phyloP scores from a whole-genome alignment of 129 eudicot species.

The Chrysanthemum makinoi region DNA sequence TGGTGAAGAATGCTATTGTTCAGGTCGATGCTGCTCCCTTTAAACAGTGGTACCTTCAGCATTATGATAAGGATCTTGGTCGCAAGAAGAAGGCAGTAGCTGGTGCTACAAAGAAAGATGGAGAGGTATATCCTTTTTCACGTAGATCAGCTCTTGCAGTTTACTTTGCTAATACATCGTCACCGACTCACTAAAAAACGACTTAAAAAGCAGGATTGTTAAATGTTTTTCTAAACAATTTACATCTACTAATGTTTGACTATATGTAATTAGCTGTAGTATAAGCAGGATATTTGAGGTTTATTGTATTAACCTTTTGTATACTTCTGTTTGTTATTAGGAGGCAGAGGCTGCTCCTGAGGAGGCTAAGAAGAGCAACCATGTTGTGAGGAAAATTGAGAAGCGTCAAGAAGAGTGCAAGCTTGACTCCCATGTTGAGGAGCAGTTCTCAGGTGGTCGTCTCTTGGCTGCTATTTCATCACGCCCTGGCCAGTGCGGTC shows the following conservation, averaged over 20 bases:
- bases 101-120: slow-evolving; percentile 57
- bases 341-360: slow-evolving; percentile 51
- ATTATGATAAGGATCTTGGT: slow-evolving; percentile 75
- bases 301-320: background rate
- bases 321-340: slow-evolving; percentile 7
- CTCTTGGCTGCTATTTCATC: slow-evolving; percentile 72
- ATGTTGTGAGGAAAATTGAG: slow-evolving; percentile 55
- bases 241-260: background rate
- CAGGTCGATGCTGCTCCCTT: slow-evolving; percentile 82
- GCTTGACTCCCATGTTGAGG: slow-evolving; percentile 69
- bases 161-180: background rate
- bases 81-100: slow-evolving; percentile 67
- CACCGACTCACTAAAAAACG: too few relatives aligned
- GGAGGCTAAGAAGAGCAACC: slow-evolving; percentile 71
- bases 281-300: background rate
- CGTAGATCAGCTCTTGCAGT: background rate
- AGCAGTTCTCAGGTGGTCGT: slow-evolving; percentile 75
- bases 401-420: slow-evolving; percentile 69
- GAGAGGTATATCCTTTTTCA: slow-evolving; percentile 47
- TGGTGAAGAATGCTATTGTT: slow-evolving; percentile 80
- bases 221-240: background rate
- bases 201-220: background rate
- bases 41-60: slow-evolving; percentile 72
- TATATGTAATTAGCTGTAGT: background rate
- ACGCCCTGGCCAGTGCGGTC: slow-evolving; percentile 85